Conservation (phyloP, 768 basidiomycete species). For the Plicaturopsis crispa region DNA sequence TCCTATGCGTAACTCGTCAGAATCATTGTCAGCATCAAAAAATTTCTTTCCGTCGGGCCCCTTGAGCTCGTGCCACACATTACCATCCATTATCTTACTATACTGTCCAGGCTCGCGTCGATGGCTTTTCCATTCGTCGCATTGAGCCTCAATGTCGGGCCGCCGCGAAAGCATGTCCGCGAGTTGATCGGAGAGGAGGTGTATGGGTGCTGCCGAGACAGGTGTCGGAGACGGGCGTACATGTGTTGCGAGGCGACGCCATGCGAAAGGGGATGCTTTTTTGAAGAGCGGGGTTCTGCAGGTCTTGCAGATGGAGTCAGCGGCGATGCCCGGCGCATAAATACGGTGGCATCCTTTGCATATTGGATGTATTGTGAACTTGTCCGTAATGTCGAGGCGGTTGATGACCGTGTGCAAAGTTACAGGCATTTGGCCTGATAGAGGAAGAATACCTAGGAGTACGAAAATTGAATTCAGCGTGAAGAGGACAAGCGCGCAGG, state of each 20-base stretch:
- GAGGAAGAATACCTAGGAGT: too few relatives aligned
- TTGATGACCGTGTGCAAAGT: conserved; percentile 4
- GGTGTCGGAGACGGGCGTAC: too few relatives aligned
- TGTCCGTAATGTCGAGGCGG: conserved; percentile 1
- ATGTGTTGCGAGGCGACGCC: too few relatives aligned
- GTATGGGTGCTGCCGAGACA: conserved; percentile 12
- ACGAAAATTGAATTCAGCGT: conserved; percentile 10
- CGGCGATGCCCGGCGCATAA: too few relatives aligned
- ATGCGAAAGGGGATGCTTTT: too few relatives aligned
- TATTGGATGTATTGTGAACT: conserved; percentile 1
- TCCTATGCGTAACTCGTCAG: conserved; percentile 14
- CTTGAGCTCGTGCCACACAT: conserved; percentile 10
- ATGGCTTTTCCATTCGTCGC: conserved; percentile 9
- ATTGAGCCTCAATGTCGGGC: conserved; percentile 6
- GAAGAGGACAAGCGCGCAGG: conserved; percentile 10
- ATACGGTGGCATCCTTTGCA: conserved; percentile 4
- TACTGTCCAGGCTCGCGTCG: not conserved
- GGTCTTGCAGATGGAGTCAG: too few relatives aligned
- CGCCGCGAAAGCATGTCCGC: conserved; percentile 6
- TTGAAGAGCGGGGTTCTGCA: too few relatives aligned
- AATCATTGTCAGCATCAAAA: conserved; percentile 7
- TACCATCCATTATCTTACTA: conserved; percentile 8
- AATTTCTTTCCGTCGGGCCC: conserved; percentile 9
- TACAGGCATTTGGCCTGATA: conserved; percentile 1
- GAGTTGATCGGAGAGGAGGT: conserved; percentile 7